These are phyloP conservation scores for Psilocybe tampanensis DNA, from an alignment of 768 basidiomycete genomes.

Conservation along the genomic window DNA sequence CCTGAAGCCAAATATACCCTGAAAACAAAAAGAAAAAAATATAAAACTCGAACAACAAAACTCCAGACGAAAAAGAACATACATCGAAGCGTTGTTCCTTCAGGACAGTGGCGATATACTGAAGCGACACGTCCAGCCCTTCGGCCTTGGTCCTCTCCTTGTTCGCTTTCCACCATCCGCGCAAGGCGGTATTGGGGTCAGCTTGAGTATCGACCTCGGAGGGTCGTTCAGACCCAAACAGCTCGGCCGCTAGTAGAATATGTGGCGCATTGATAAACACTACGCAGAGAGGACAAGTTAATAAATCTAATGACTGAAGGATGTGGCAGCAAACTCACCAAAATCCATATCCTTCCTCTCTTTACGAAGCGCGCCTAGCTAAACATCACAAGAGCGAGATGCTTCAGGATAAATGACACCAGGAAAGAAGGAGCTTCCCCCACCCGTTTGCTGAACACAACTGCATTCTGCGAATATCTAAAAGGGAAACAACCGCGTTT, in stretches of 20 bases:
- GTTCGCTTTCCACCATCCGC: slow-evolving; percentile 75
- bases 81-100: slow-evolving; percentile 68
- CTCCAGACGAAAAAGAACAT: slow-evolving; percentile 25
- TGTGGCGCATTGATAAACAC: slow-evolving; percentile 78
- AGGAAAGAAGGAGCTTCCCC: slow-evolving; percentile 18
- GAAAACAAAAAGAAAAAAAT: slow-evolving; percentile 5
- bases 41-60: slow-evolving; percentile 8
- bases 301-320: neutral
- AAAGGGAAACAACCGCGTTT: neutral
- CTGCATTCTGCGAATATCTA: slow-evolving; percentile 76
- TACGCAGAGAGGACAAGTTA: slow-evolving; percentile 24
- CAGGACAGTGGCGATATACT: slow-evolving; percentile 56
- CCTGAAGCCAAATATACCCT: slow-evolving; percentile 88
- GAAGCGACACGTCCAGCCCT: slow-evolving; percentile 63
- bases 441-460: slow-evolving; percentile 73
- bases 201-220: slow-evolving; percentile 36
- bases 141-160: slow-evolving; percentile 48
- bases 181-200: slow-evolving; percentile 57
- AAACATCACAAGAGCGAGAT: neutral
- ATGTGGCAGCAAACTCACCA: slow-evolving; percentile 37
- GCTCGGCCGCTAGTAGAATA: slow-evolving; percentile 66
- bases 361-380: slow-evolving; percentile 78
- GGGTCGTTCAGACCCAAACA: slow-evolving; percentile 41
- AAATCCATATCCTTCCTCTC: slow-evolving; percentile 68
- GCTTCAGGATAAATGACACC: neutral